These are phyloP conservation scores for Ascochyta rabiei DNA, from an alignment of 2,329 filamentous ascomycete species.

Conservation along the genomic window DNA sequence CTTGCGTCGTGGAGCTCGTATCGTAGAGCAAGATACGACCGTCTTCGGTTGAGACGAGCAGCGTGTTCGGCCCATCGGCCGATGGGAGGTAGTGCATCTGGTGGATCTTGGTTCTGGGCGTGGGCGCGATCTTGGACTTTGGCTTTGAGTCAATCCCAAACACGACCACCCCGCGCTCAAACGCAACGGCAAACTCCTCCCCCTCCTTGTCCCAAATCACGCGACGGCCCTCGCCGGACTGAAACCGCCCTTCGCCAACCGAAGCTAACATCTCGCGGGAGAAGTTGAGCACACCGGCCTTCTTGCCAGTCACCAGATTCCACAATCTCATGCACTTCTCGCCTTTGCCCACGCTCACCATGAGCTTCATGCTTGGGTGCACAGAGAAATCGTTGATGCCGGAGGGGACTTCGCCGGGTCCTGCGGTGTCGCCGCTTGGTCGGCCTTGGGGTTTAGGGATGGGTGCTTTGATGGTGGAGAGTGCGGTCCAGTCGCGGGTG, in stretches of 20 bases:
- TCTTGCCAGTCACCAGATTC: constrained; percentile 96
- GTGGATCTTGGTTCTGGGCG: constrained; percentile 79
- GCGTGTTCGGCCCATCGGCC: constrained; percentile 59
- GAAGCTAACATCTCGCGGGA: constrained; percentile 72
- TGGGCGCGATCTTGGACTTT: constrained; percentile 73
- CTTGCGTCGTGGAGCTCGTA: constrained; percentile 61
- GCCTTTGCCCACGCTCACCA: constrained; percentile 89
- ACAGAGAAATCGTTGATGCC: constrained; percentile 95
- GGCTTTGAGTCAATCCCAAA: constrained; percentile 89
- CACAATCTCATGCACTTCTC: constrained; percentile 92
- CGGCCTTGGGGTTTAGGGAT: constrained; percentile 79
- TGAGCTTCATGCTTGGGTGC: constrained; percentile 94
- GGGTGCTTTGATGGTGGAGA: constrained; percentile 88
- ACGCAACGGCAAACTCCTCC: constrained; percentile 87
- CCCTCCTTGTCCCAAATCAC: constrained; percentile 79
- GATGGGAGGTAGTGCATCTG: constrained; percentile 73
- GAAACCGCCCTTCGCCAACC: constrained; percentile 76
- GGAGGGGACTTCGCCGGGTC: constrained; percentile 77
- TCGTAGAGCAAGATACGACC: constrained; percentile 85
- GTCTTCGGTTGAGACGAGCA: constrained; percentile 88
- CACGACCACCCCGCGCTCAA: constrained; percentile 82
- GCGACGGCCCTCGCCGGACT: constrained; percentile 79
- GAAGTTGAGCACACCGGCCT: constrained; percentile 91
- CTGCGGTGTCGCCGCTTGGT: constrained; percentile 88
- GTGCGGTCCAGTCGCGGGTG: constrained; percentile 85